Evolutionary conservation across 2,329 filamentous ascomycete species (phyloP), one percentile per base, ranked within the genome.

Genomic region (Fusarium musae): DNA sequence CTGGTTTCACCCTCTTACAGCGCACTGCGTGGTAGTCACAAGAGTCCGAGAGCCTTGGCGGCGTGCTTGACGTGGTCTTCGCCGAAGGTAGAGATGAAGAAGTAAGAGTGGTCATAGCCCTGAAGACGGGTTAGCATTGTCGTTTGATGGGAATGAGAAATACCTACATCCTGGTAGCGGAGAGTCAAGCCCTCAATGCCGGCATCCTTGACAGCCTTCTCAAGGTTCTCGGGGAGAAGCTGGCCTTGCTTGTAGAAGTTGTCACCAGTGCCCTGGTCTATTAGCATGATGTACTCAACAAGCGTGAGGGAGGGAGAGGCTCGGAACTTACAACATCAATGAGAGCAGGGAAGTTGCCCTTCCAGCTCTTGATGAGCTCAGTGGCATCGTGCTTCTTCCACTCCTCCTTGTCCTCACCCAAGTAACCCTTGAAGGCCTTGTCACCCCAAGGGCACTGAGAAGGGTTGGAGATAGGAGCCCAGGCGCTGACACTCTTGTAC

Each of bases 91-190:
- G 95, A 92, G 87, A 99, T 97, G 84, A 97, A 98, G 84, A 91
- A 99, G 85, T 99, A 99, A 71, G 94, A 97, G 85, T 99, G 96
- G 82, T 99, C 96, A 80, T 99, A 98, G 70, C 91, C 95, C 84
- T 93, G 9, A 7, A 42, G 9, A 16, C 36, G 12, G 59, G 23
- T 61, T 17, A 62, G 49, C 15, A 32, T 26, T 16, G 34, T 17
- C 9, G 9, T n/a, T 10, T 23, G 3, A 9, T 3, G 16, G 36
- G 15, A 16, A 11, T 23, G 7, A 21, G 32, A 21, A 36, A 58
- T 30, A 64, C 87, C 81, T 78, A 90, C 90, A 71, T 93, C 88
- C 81, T 97, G 96, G 86, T 96, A 96, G 78, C 96, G 90, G 72
- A 98, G 84, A 60, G 90, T 90, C 71, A 98, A 84, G 15, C 93